Percentiles rank a stretch among this genome's conserved stretches.
phyloP scores from a whole-genome alignment of 1,284 basidiomycete species.

The Polyporus tsugae region DNA sequence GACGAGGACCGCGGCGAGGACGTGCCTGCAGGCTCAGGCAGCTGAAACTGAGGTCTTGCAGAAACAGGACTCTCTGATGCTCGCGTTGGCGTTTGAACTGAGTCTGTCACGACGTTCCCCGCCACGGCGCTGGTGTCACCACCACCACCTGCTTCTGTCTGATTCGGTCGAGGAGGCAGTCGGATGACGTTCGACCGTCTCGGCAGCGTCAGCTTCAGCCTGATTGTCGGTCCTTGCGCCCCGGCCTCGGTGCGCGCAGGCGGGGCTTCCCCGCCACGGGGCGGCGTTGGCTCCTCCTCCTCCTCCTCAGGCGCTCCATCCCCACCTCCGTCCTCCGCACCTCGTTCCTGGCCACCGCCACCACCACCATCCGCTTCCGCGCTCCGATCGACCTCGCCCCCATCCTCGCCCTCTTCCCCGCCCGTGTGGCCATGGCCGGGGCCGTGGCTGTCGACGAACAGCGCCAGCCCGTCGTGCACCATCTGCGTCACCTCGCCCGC shows the following conservation, averaged over 20 bases:
- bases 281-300: neutral
- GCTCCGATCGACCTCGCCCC: neutral
- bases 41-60: neutral
- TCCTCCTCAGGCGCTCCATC: neutral
- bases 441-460: constrained; percentile 19
- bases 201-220: constrained; percentile 10
- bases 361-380: neutral
- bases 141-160: neutral
- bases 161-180: neutral
- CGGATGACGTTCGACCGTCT: constrained; percentile 7
- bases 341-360: constrained; percentile 1
- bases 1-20: no score
- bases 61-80: neutral
- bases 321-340: neutral
- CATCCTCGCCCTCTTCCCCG: constrained; percentile 6
- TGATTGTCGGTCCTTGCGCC: neutral
- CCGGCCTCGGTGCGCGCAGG: neutral
- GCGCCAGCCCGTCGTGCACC: constrained; percentile 34
- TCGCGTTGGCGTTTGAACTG: neutral
- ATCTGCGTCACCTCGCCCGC: constrained; percentile 38
- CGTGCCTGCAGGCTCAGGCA: neutral
- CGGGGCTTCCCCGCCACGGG: neutral
- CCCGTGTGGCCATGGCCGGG: neutral
- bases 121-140: neutral
- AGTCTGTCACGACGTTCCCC: neutral